Evolutionary conservation across 495 filamentous ascomycete species (phyloP).

Genomic region (Aspergillus indologenus): DNA sequence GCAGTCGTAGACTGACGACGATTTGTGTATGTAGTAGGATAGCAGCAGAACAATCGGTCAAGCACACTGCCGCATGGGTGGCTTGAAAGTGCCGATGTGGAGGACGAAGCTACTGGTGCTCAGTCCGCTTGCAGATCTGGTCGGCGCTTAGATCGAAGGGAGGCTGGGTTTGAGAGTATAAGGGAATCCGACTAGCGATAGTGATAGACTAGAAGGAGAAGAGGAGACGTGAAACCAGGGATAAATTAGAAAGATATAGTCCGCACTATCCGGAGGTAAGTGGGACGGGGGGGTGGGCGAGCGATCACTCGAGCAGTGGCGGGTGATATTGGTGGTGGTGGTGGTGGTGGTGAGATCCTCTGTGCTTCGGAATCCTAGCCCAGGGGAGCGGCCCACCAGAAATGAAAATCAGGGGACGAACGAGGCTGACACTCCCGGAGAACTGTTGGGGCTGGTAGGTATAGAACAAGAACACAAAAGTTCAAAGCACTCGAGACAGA

Average conservation of each 20-base stretch:
- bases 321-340: not conserved
- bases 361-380: conserved; percentile 1
- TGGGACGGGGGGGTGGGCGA: not conserved
- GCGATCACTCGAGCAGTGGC: not conserved
- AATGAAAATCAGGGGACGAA: conserved; percentile 2
- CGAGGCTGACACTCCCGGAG: conserved; percentile 1
- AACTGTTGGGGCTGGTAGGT: not conserved
- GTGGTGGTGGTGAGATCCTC: conserved; percentile 4
- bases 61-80: conserved; percentile 13
- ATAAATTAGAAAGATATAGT: not conserved
- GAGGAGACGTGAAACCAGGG: not conserved
- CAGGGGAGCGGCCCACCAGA: conserved; percentile 1
- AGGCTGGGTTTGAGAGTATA: not conserved
- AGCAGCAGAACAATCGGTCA: conserved; percentile 1
- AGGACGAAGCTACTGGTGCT: not conserved
- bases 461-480: not conserved
- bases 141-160: not conserved
- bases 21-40: conserved; percentile 5
- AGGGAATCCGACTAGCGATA: not conserved
- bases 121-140: not conserved
- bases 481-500: not conserved
- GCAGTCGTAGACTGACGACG: not conserved
- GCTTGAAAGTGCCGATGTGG: not conserved
- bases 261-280: not conserved
- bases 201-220: not conserved